phyloP scores from a whole-genome alignment of 257 asterid genomes.

The Solanum appendiculatum region DNA sequence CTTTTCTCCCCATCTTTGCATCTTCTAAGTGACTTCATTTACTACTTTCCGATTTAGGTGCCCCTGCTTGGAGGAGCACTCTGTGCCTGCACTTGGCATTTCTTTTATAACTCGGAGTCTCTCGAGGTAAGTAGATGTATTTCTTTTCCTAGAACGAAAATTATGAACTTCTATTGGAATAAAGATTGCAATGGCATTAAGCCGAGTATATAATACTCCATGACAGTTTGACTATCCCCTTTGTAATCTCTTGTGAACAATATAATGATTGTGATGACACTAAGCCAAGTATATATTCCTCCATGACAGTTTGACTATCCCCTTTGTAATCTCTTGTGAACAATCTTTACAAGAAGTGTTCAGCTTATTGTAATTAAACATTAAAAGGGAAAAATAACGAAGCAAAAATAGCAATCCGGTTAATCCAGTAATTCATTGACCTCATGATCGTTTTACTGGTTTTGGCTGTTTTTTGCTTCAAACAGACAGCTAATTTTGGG shows the following conservation, averaged over 20 bases:
- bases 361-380: neutral
- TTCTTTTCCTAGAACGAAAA: neutral
- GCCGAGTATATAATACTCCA: neutral
- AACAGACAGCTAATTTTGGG: neutral
- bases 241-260: no score
- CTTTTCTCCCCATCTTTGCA: neutral
- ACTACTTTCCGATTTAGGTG: constrained; percentile 42
- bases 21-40: neutral
- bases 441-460: neutral
- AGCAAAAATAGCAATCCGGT: neutral
- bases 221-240: neutral
- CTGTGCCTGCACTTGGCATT: constrained; percentile 99
- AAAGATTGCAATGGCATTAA: neutral
- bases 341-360: neutral
- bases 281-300: neutral
- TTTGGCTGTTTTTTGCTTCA: neutral
- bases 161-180: neutral
- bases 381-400: neutral
- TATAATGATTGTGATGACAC: neutral
- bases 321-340: neutral
- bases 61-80: constrained; percentile 96
- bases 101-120: constrained; percentile 89
- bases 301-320: neutral
- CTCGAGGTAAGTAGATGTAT: constrained; percentile 57
- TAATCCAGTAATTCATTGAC: neutral